Conservation (phyloP, 768 basidiomycete species). For the Punctularia strigosozonata region DNA sequence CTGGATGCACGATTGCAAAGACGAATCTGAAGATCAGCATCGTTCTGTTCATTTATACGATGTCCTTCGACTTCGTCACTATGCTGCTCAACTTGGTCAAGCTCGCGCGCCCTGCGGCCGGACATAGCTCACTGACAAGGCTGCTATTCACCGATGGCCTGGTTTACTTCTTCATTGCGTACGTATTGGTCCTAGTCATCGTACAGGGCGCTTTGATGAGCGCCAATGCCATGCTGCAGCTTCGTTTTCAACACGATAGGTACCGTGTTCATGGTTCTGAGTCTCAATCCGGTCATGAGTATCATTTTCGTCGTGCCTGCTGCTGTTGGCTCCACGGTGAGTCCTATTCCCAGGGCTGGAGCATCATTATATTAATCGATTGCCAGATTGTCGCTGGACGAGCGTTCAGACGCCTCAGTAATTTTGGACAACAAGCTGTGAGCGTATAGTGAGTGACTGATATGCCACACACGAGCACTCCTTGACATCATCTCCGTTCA, state of each 20-base stretch:
- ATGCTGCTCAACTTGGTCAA: not conserved
- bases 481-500: no score
- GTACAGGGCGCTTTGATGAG: no score
- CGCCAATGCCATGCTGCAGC: no score
- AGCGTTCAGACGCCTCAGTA: constrained; percentile 46
- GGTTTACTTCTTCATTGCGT: not conserved
- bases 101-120: not conserved
- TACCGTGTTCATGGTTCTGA: constrained; percentile 56
- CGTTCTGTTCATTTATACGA: not conserved
- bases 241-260: no score
- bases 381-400: constrained; percentile 48
- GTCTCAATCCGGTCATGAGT: constrained; percentile 57
- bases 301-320: constrained; percentile 55
- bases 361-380: not conserved
- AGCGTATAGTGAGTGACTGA: no score
- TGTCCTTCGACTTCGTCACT: not conserved
- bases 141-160: not conserved
- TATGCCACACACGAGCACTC: no score
- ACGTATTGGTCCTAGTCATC: no score
- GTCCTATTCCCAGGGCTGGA: not conserved
- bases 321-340: constrained; percentile 30
- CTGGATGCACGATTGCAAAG: not conserved
- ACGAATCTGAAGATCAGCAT: not conserved
- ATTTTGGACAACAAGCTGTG: no score
- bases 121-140: not conserved